Evolutionary conservation across 129 eudicot species (phyloP), one percentile per base, ranked within the genome.

Genomic region (Sambucus nigra): DNA sequence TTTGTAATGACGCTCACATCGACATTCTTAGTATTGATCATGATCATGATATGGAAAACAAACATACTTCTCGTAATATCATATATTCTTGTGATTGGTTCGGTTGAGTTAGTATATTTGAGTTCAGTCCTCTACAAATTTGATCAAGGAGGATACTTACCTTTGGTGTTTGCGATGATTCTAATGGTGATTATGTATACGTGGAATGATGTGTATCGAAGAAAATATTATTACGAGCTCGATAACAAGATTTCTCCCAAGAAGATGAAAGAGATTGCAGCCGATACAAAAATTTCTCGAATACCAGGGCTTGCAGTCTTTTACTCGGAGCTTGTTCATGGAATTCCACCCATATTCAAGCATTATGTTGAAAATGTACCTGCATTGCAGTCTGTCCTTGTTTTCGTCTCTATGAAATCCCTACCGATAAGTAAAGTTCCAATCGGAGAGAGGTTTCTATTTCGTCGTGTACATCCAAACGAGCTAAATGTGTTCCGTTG

Each of bases 11-110:
- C 83, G 0, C 70, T 87, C 5, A 83, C 96, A 11, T 88, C 97
- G 1, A 39, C 70, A 5, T 78, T 84, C 52, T 56, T 88, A 32
- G 81, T 83, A 19, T 62, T 87, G 41, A 65, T 87, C 64, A 83
- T 87, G 96, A 67, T 87, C 6, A 63, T 83, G 64, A 74, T 87
- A 41, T 87, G 96, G 96, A 87, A 87, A 64, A 83, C 80, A 0
- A 62, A 79, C 66, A 58, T 76, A 46, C 56, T 77, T 18, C 38
- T 79, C 1, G 69, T 83, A 28, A 48, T 83, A 23, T 19, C 57
- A 0, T 87, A 74, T 24, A 67, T 87, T 2, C 53, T 72, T 1
- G 47, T 75, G 49, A 72, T 87, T 49, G 69, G 80, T 31, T 29
- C 86, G 0, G 69, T 80, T 0, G 96, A 87, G 56, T 64, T 79